phyloP scores from a whole-genome alignment of 345 rosid genomes.

The Brassica incana region DNA sequence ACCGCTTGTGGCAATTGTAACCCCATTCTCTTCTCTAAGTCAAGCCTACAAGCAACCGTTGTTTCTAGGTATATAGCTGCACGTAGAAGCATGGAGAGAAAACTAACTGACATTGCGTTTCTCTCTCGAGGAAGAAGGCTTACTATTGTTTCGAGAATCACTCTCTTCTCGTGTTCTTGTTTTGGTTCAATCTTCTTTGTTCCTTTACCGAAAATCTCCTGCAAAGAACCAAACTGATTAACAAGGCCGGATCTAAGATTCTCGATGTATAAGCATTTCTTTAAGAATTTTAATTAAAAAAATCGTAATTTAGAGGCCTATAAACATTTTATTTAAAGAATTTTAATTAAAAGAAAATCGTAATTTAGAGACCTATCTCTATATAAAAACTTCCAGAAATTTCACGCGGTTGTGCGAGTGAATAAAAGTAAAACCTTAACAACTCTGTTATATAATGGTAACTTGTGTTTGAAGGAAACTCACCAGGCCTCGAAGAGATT shows the following conservation, averaged over 20 bases:
- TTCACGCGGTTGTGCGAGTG: not conserved
- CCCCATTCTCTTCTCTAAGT: conserved; percentile 86
- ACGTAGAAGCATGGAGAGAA: conserved; percentile 83
- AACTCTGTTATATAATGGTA: not conserved
- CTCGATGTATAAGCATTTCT: too few relatives aligned
- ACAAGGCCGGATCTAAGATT: too few relatives aligned
- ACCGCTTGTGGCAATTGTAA: conserved; percentile 80
- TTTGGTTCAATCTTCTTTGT: conserved; percentile 75
- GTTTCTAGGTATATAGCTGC: conserved; percentile 88
- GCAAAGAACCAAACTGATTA: conserved; percentile 17
- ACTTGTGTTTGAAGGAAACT: conserved; percentile 40
- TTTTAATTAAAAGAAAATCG: not conserved
- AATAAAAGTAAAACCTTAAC: not conserved
- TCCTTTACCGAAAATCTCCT: conserved; percentile 81
- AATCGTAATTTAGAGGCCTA: too few relatives aligned
- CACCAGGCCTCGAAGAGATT: conserved; percentile 94
- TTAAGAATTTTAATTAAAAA: too few relatives aligned
- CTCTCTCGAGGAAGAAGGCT: conserved; percentile 86
- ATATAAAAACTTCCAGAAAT: too few relatives aligned
- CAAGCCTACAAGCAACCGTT: conserved; percentile 91
- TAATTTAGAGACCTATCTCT: too few relatives aligned
- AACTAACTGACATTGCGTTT: conserved; percentile 80
- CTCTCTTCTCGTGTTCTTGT: conserved; percentile 87
- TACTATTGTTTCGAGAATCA: conserved; percentile 79
- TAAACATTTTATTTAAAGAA: too few relatives aligned